A percentile compares a stretch with the other conserved stretches of the same genome.
phyloP scores from a whole-genome alignment of 208 protist species.

The Acanthamoeba lenticulata region DNA sequence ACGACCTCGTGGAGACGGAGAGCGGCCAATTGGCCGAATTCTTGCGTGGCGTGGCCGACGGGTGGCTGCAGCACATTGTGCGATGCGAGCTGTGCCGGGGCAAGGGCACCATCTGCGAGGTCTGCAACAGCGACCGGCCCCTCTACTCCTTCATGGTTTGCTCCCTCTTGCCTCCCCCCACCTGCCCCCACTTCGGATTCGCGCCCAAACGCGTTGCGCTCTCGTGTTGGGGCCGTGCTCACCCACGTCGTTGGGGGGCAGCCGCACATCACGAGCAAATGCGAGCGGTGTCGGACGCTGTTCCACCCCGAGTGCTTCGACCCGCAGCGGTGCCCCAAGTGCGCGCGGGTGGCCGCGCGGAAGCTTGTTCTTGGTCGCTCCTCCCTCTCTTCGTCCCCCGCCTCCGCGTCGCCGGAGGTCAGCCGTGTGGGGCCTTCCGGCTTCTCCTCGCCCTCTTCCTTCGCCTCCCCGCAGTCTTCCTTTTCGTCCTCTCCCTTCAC shows the following conservation, averaged over 20 bases:
- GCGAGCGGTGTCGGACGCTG: not conserved
- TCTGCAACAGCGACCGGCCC: conserved; percentile 10
- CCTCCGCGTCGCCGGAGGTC: not conserved
- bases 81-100: conserved; percentile 4
- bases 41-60: not conserved
- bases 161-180: not conserved
- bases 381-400: not conserved
- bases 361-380: not conserved
- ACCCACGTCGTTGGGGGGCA: not conserved
- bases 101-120: conserved; percentile 34
- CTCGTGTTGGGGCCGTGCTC: too few relatives aligned
- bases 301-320: conserved; percentile 44
- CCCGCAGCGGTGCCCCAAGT: conserved; percentile 36
- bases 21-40: not conserved
- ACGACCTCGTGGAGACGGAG: not conserved
- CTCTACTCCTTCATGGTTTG: conserved; percentile 54
- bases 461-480: not conserved
- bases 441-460: not conserved
- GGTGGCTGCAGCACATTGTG: not conserved
- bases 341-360: not conserved
- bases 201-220: not conserved
- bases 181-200: too few relatives aligned
- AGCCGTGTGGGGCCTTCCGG: not conserved
- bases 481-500: not conserved
- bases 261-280: not conserved